Evolutionary conservation across 2,329 filamentous ascomycete genomes (phyloP), one percentile per base, ranked within the genome.

Genomic region (Cytospora piceicola): DNA sequence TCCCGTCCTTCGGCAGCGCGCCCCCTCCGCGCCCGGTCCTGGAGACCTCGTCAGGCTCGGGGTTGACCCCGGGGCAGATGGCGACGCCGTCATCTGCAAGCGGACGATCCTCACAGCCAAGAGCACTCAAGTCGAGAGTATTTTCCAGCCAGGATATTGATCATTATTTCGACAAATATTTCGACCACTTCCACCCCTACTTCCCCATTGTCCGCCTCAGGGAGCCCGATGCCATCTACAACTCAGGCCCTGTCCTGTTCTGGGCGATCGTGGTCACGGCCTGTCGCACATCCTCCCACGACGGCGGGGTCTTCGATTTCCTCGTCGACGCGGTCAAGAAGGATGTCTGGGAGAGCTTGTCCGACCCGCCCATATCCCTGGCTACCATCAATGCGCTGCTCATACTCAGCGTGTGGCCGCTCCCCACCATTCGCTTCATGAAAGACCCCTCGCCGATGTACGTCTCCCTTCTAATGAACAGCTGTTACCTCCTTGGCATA

Each of bases 161-260:
- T 63, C 83, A 80, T 71, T 86, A 86, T 69, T 86, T 86, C 72
- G 78, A 82, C 65, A 83, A 81, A 80, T 86, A 82, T 70, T 80
- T 86, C 67, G 78, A 83, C 65, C 77, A 77, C 65, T 86, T 81
- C 58, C 83, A 86, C 64, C 79, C 79, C 3, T 83, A 83, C 68
- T 77, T 86, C 56, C 84, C 84, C 20, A 77, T 86, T 15, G 71
- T 86, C 15, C 78, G 82, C 22, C 76, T 77, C 8, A 78, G 77
- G 24, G 81, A 84, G 65, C 83, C 84, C 6, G 82, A 86, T 65
- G 77, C 79, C 61, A 81, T 80, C 68, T 86, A 83, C 68, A 78
- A 81, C 12, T 71, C 80, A 1, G 79, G 79, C 2, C 77, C 79
- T 1, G 75, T 83, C 11, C 77, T 86, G 8, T 86, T 86, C 70